Conservation (phyloP, 2,329 filamentous ascomycete genomes). For the Samsoniella hepiali region DNA sequence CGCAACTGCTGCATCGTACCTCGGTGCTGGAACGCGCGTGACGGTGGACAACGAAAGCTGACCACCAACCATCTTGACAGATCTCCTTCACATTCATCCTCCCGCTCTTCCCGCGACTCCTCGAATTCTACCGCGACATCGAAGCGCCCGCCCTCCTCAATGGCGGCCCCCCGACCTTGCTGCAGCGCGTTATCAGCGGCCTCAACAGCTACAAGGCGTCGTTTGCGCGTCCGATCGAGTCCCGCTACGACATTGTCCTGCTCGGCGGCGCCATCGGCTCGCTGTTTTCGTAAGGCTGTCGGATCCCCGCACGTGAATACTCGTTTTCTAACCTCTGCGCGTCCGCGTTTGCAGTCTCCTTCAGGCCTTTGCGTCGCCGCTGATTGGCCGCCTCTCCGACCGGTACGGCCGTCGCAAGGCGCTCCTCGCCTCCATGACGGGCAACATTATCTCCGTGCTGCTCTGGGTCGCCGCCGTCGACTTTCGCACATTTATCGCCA, state of each 20-base stretch:
- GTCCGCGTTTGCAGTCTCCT: constrained; percentile 58
- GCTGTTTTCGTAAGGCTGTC: constrained; percentile 63
- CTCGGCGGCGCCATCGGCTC: constrained; percentile 91
- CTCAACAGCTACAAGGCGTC: constrained; percentile 93
- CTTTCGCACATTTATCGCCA: constrained; percentile 94
- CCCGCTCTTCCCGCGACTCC: constrained; percentile 88
- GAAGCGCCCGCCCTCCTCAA: constrained; percentile 56
- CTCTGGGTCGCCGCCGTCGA: constrained; percentile 92
- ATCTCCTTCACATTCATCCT: constrained; percentile 99
- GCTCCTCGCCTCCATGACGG: constrained; percentile 84
- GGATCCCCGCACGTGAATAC: neutral
- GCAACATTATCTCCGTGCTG: constrained; percentile 89
- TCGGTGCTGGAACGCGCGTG: neutral
- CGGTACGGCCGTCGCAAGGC: constrained; percentile 82
- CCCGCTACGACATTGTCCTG: constrained; percentile 93
- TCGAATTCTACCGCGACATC: constrained; percentile 91
- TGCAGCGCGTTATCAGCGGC: constrained; percentile 75
- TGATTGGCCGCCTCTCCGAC: constrained; percentile 88
- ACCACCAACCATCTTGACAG: constrained; percentile 43
- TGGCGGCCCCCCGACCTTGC: constrained; percentile 58
- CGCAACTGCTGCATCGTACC: neutral
- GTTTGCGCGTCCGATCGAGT: constrained; percentile 89
- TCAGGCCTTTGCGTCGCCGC: constrained; percentile 85
- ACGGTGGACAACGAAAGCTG: neutral
- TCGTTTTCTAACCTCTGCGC: neutral